Base-by-base conservation (phyloP, 805 yeast species). In the Spathaspora arborariae region DNA sequence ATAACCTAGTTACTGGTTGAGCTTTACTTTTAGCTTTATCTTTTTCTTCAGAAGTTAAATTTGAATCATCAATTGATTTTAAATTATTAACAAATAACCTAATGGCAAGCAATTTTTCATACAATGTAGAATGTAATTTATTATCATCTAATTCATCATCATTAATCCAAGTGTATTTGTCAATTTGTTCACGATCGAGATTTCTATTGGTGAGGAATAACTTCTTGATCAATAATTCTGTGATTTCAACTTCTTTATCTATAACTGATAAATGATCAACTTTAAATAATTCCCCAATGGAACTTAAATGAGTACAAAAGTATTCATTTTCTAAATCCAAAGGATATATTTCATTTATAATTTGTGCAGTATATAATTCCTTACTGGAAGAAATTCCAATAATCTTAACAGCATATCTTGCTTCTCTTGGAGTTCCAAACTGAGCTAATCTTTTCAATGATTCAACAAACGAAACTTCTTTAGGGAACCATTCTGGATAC, bases 1-100 rank as follows among this genome's bases (percentile, higher is more conserved):
- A 70, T 21, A 89, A 64, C 55, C 84, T 86, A 50, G 88, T 63
- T 0, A 86, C 81, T 13, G 89, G 88, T 46, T 75, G 78, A 0
- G 85, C 80, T 37, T 76, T 64, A 45, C 53, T 45, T 2, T 75
- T 63, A 2, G 75, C 60, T 9, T 69, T 64, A 9, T 63, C 67
- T 3, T 71, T 74, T 1, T 63, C 57, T 21, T 38, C 45, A 0
- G 66, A 65, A 2, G 63, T 56, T 21, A 54, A 2, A 11, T 42
- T 41, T 20, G 43, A 49, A 9, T 42, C 40, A 5, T 42, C 52
- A 7, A 52, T 44, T 4, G 57, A 63, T 42, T 72, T 72, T 21
- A 88, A 57, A 62, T 87, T 75, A 56, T 84, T 84, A 1, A 81
- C 76, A 39, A 88, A 74, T 1, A 84, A 59, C 46, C 78, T 70